These are phyloP conservation scores for Russula foetens DNA, from an alignment of 768 basidiomycete genomes.

Conservation along the genomic window DNA sequence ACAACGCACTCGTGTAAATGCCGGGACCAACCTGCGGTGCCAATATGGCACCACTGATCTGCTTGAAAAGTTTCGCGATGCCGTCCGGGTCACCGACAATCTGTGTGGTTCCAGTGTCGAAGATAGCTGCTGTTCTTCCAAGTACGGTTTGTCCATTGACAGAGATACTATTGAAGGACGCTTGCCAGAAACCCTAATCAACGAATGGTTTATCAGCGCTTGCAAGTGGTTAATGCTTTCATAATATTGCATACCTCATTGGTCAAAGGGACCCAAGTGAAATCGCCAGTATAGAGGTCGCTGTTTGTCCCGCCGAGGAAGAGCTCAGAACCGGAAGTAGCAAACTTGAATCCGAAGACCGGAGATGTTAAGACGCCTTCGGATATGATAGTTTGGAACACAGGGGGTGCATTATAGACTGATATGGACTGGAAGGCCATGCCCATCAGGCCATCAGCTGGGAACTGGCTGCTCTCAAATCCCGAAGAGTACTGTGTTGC, in stretches of 20 bases:
- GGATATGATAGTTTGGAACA: background rate
- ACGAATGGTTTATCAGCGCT: background rate
- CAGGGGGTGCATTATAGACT: background rate
- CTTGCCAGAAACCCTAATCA: background rate
- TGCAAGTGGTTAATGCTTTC: background rate
- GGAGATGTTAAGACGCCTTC: background rate
- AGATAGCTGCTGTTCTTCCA: background rate
- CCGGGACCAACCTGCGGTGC: background rate
- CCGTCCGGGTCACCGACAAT: constrained; percentile 20
- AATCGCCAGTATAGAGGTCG: background rate
- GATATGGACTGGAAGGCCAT: background rate
- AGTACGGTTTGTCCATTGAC: background rate
- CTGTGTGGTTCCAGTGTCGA: background rate
- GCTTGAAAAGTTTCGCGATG: background rate
- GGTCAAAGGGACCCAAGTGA: background rate
- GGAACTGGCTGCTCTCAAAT: background rate
- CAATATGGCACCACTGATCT: background rate
- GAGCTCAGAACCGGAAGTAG: background rate
- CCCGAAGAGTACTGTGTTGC: background rate
- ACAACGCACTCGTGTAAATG: background rate
- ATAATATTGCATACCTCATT: background rate
- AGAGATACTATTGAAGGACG: background rate
- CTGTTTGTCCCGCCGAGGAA: background rate
- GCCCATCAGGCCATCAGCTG: background rate
- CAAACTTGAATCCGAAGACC: background rate